Evolutionary conservation across 2,329 filamentous ascomycete genomes (phyloP), one percentile per base, ranked within the genome.

Genomic region (Fonsecaea erecta): DNA sequence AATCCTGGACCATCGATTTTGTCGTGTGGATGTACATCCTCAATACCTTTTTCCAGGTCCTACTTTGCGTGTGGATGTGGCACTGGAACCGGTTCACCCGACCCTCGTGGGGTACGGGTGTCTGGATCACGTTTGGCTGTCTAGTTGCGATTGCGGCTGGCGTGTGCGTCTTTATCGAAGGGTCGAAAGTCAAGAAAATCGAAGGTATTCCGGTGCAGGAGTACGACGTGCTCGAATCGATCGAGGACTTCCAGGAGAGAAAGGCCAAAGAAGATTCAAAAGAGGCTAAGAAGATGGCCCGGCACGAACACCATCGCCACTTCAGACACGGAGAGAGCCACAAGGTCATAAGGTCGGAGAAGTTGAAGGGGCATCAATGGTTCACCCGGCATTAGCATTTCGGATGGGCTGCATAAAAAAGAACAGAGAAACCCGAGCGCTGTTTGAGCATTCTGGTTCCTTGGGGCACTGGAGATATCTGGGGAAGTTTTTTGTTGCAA

Each of bases 1-100:
- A 78, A 24, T 70, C 85, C 11, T 94, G 91, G 90, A 93, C 91
- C 76, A 80, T 96, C 73, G 91, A 95, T 70, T 86, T 90, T 63
- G 86, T 94, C 35, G 82, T 96, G 37, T 93, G 89, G 89, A 83
- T 88, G 71, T 93, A 92, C 78, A 84, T 92, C 2, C 83, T 82
- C 79, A 96, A 96, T 73, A 95, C 92, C 0, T 84, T 93, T 61
- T 83, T 95, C 52, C 93, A 96, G 76, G 83, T 83, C 43, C 83
- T 86, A 18, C 82, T 96, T 1, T 90, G 87, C 8, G 88, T 85
- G 2, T 90, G 92, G 78, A 96, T 96, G 92, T 96, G 91, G 90
- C 88, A 86, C 1, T 81, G 90, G 77, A 90, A 91, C 73, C 82
- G 90, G 24, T 88, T 88, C 72, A 79, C 89, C 24, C 82, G 92